These are phyloP conservation scores for Neurospora intermedia DNA, from an alignment of 495 filamentous ascomycete genomes.

Conservation along the genomic window DNA sequence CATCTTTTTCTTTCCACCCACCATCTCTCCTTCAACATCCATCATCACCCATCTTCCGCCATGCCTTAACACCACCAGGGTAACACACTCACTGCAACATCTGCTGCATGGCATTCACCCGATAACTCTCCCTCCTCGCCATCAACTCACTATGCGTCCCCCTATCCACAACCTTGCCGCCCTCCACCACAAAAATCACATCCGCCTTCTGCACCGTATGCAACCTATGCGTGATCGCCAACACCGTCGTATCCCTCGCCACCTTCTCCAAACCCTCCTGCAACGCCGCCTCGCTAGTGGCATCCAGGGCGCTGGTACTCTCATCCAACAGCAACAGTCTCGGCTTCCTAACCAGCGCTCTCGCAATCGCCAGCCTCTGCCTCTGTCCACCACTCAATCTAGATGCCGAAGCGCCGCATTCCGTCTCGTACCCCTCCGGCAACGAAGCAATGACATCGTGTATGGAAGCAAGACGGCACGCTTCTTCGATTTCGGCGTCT, in stretches of 20 bases:
- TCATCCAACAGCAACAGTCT: constrained; percentile 78
- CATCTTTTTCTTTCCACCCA: not conserved
- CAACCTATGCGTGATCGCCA: constrained; percentile 73
- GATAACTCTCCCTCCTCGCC: constrained; percentile 45
- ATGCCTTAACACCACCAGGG: too few species aligned
- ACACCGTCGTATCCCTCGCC: constrained; percentile 61
- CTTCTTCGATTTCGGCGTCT: constrained; percentile 41
- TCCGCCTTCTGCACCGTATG: constrained; percentile 67
- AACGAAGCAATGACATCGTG: constrained; percentile 46
- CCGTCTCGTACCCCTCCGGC: constrained; percentile 53
- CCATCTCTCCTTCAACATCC: not conserved
- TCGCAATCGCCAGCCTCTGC: constrained; percentile 66
- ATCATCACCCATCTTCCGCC: not conserved
- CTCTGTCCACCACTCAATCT: constrained; percentile 48
- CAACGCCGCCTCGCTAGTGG: constrained; percentile 55
- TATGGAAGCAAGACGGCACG: constrained; percentile 48
- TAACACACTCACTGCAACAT: constrained; percentile 11
- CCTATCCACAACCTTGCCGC: constrained; percentile 51
- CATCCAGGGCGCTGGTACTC: constrained; percentile 71
- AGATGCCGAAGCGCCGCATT: constrained; percentile 38
- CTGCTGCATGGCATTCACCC: constrained; percentile 41
- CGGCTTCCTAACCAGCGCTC: constrained; percentile 68
- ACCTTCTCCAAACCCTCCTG: constrained; percentile 64
- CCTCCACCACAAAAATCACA: constrained; percentile 65
- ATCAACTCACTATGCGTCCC: constrained; percentile 62